Evolutionary conservation across 257 asterid species (phyloP).

Genomic region (Petunia secreta): DNA sequence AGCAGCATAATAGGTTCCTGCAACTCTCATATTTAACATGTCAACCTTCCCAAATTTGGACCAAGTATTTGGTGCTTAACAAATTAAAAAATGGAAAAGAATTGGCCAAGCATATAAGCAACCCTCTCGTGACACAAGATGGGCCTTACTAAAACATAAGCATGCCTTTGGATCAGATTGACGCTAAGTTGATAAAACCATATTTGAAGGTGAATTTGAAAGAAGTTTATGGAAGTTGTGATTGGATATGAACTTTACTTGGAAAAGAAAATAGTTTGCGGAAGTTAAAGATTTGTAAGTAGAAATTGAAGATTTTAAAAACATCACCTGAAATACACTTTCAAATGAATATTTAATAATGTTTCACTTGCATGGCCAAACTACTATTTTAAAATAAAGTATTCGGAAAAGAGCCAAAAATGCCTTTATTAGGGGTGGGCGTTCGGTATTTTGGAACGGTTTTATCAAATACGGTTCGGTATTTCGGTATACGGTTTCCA

Average conservation of each 20-base stretch:
- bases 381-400: not conserved
- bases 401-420: no score
- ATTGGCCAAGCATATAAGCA: not conserved
- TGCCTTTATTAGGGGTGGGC: no score
- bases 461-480: no score
- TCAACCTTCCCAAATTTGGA: not conserved
- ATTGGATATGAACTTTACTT: not conserved
- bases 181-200: constrained; percentile 8
- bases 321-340: not conserved
- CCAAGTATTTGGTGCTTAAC: not conserved
- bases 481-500: no score
- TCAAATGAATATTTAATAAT: not conserved
- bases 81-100: not conserved
- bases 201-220: not conserved
- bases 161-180: not conserved
- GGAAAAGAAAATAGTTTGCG: not conserved
- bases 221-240: not conserved
- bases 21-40: constrained; percentile 12
- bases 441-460: no score
- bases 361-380: constrained; percentile 13
- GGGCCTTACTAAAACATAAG: not conserved
- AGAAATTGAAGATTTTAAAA: not conserved
- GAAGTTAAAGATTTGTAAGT: not conserved
- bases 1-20: constrained; percentile 97
- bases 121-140: not conserved